Conservation (phyloP, 768 basidiomycete genomes). For the Lentinula detonsa region DNA sequence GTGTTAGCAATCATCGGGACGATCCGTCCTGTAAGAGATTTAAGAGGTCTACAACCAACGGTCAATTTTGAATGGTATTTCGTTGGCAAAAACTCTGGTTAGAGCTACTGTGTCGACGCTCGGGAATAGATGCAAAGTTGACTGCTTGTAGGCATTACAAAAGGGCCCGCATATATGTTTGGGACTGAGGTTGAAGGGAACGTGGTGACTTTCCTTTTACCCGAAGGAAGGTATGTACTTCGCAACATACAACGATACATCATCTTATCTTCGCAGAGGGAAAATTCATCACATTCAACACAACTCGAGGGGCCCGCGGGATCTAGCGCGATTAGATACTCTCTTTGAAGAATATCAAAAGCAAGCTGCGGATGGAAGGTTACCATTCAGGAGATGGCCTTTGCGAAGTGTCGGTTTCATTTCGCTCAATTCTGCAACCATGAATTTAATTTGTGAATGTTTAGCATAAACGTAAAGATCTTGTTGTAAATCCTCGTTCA, state of each 20-base stretch:
- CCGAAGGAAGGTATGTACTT: conserved; percentile 33
- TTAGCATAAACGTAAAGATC: conserved; percentile 63
- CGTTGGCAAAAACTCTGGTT: not conserved
- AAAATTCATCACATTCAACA: conserved; percentile 61
- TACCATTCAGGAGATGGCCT: conserved; percentile 70
- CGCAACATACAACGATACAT: not conserved
- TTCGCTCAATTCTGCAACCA: not conserved
- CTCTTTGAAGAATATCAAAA: conserved; percentile 65
- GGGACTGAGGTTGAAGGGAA: conserved; percentile 17
- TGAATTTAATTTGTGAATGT: conserved; percentile 4
- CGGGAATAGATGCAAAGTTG: not conserved
- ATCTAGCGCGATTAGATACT: conserved; percentile 41
- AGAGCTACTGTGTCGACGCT: not conserved
- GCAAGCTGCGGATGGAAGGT: conserved; percentile 47
- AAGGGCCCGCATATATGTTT: conserved; percentile 16
- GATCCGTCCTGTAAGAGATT: conserved; percentile 26
- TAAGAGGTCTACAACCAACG: not conserved
- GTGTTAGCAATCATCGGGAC: conserved; percentile 16
- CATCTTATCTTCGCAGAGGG: conserved; percentile 36
- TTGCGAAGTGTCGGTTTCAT: conserved; percentile 48
- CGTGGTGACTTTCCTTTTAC: conserved; percentile 45
- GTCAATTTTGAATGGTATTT: not conserved
- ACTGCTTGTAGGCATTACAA: conserved; percentile 23
- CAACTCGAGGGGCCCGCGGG: conserved; percentile 34
- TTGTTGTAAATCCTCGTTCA: not conserved